Percentiles rank a stretch among this genome's conserved stretches.
phyloP scores from a whole-genome alignment of 148 eudicot genomes.

The Suaeda aralocaspica region DNA sequence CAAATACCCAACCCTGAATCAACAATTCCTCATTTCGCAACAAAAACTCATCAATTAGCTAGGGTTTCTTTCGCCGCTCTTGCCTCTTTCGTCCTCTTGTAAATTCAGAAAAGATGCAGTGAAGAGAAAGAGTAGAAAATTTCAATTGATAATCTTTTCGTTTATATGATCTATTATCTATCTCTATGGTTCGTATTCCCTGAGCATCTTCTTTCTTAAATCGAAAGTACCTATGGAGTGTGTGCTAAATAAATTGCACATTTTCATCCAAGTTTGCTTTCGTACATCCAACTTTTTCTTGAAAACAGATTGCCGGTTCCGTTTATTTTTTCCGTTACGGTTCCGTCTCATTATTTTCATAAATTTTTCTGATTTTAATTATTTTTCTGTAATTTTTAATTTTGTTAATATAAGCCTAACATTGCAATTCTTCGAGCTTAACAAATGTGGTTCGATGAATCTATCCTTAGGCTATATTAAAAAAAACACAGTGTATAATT shows the following conservation, averaged over 20 bases:
- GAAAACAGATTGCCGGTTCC: constrained; percentile 48
- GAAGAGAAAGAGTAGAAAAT: constrained; percentile 32
- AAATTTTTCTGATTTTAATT: constrained; percentile 16
- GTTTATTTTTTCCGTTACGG: constrained; percentile 23
- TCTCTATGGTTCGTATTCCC: constrained; percentile 73
- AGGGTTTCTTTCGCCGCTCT: constrained; percentile 1
- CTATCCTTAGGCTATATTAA: constrained; percentile 33
- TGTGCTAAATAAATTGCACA: constrained; percentile 46
- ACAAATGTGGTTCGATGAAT: constrained; percentile 5
- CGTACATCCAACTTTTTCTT: constrained; percentile 37
- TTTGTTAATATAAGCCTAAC: constrained; percentile 17
- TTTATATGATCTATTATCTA: constrained; percentile 24
- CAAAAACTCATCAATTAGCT: neutral
- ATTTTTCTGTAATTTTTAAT: neutral
- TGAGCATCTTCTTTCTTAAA: constrained; percentile 41
- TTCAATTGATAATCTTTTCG: constrained; percentile 28
- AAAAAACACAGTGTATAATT: neutral
- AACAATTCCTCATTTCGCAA: neutral
- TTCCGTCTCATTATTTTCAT: constrained; percentile 42
- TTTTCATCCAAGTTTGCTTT: constrained; percentile 73
- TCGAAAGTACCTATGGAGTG: constrained; percentile 71
- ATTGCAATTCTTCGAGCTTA: constrained; percentile 21
- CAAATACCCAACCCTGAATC: neutral
- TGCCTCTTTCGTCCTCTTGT: too few species aligned
- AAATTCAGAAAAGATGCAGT: constrained; percentile 26